phyloP scores from a whole-genome alignment of 371 early-diverging fungal genomes.

The Basidiobolus meristosporus region DNA sequence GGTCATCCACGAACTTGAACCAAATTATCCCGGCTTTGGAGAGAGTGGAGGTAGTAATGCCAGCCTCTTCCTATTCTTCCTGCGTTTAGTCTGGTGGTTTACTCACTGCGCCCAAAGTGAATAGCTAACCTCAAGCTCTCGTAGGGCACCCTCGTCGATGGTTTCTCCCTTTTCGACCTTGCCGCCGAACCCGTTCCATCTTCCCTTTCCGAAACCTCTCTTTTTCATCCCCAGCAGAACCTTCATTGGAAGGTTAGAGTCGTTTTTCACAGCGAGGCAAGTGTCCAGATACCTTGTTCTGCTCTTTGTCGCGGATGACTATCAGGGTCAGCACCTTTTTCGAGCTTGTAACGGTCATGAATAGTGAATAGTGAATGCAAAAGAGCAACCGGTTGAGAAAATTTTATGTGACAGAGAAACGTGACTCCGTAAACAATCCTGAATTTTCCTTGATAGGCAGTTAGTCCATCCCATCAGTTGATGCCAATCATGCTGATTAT shows the following conservation, averaged over 20 bases:
- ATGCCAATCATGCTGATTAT: no score
- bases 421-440: no score
- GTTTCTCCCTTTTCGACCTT: constrained; percentile 37
- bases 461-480: no score
- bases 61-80: constrained; percentile 20
- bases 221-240: constrained; percentile 44
- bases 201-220: constrained; percentile 35
- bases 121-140: constrained; percentile 17
- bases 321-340: no score
- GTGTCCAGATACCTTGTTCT: no score
- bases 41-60: constrained; percentile 16
- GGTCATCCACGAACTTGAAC: constrained; percentile 21
- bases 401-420: no score
- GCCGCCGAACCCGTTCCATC: constrained; percentile 50
- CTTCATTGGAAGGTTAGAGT: constrained; percentile 9
- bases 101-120: neutral
- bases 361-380: no score
- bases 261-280: no score
- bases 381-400: no score
- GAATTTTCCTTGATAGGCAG: no score
- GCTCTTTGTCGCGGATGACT: no score
- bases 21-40: constrained; percentile 17
- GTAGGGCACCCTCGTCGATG: constrained; percentile 23
- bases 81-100: neutral
- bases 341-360: no score